Evolutionary conservation across 2,329 filamentous ascomycete genomes (phyloP).

Genomic region (Penicillium sclerotiorum): DNA sequence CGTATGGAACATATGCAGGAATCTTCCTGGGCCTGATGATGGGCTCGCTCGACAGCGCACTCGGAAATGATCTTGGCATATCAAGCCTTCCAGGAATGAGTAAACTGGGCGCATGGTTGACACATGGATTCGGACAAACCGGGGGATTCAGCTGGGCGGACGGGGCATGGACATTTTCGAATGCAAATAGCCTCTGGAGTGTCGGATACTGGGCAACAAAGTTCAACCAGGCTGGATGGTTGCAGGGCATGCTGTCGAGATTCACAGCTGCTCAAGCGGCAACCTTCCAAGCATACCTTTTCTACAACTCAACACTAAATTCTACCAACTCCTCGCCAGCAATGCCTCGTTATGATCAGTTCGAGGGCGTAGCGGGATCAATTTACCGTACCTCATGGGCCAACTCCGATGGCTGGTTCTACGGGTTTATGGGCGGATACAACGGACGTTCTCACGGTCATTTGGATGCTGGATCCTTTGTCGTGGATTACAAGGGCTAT

Average conservation of each 20-base stretch:
- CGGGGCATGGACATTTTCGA: constrained; percentile 7
- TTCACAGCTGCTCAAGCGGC: constrained; percentile 3
- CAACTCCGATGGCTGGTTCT: constrained; percentile 6
- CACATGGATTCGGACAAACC: constrained; percentile 2
- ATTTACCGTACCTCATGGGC: constrained; percentile 7
- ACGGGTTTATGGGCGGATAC: constrained; percentile 4
- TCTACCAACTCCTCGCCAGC: neutral
- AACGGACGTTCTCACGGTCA: constrained; percentile 8
- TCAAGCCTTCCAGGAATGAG: constrained; percentile 1
- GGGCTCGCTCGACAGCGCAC: constrained; percentile 1
- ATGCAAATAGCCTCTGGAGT: constrained; percentile 9
- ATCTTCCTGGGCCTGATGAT: constrained; percentile 6
- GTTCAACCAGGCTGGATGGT: constrained; percentile 4
- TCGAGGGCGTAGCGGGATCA: constrained; percentile 1
- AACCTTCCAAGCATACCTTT: constrained; percentile 6
- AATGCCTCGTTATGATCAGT: neutral
- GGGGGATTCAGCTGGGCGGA: constrained; percentile 8
- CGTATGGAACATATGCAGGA: constrained; percentile 8
- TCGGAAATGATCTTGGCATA: constrained; percentile 6
- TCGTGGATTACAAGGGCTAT: constrained; percentile 7
- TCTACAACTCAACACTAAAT: constrained; percentile 2
- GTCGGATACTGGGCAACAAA: constrained; percentile 2
- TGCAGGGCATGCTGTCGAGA: constrained; percentile 6
- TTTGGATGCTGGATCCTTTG: constrained; percentile 6
- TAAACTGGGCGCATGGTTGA: constrained; percentile 2